These are phyloP conservation scores for Calamus simplicifolius DNA, from an alignment of 176 grass and related monocot genomes.

Conservation along the genomic window DNA sequence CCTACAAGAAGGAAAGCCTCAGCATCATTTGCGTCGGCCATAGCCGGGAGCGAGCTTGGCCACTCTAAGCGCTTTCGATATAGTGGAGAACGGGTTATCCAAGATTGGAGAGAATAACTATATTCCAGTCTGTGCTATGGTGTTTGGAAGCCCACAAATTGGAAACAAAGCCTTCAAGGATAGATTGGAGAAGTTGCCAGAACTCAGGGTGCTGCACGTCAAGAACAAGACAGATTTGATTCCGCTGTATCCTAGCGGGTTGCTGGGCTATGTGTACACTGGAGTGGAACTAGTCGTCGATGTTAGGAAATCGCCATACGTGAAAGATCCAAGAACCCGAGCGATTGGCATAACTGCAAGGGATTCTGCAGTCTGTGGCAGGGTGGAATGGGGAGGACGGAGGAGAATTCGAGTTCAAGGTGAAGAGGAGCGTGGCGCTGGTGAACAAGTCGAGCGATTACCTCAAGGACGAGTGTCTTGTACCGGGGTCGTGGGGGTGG, in stretches of 20 bases:
- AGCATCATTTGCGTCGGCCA: slow-evolving; percentile 78
- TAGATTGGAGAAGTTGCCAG: slow-evolving; percentile 39
- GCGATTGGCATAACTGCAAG: slow-evolving; percentile 97
- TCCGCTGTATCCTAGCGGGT: slow-evolving; percentile 54
- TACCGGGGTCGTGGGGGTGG: slow-evolving; percentile 87
- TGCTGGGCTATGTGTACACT: slow-evolving; percentile 45
- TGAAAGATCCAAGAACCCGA: slow-evolving; percentile 42
- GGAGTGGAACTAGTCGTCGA: slow-evolving; percentile 44
- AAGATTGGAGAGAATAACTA: slow-evolving; percentile 18
- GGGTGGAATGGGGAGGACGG: slow-evolving; percentile 54
- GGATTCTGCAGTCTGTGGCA: slow-evolving; percentile 64
- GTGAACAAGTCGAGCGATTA: slow-evolving; percentile 80
- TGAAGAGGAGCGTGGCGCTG: slow-evolving; percentile 62
- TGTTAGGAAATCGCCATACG: slow-evolving; percentile 56
- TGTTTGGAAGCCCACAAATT: slow-evolving; percentile 80
- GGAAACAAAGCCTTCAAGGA: slow-evolving; percentile 77
- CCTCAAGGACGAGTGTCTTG: slow-evolving; percentile 66
- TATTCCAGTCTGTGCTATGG: slow-evolving; percentile 61
- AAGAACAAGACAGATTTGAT: slow-evolving; percentile 67
- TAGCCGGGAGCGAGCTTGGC: slow-evolving; percentile 74
- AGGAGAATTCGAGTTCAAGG: slow-evolving; percentile 58
- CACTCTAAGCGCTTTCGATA: slow-evolving; percentile 63
- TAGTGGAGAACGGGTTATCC: slow-evolving; percentile 52
- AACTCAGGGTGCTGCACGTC: slow-evolving; percentile 55
- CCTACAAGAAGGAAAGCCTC: slow-evolving; percentile 45